Evolutionary conservation across 129 eudicot species (phyloP), one percentile per base, ranked within the genome.

Genomic region (Flaveria bidentis): DNA sequence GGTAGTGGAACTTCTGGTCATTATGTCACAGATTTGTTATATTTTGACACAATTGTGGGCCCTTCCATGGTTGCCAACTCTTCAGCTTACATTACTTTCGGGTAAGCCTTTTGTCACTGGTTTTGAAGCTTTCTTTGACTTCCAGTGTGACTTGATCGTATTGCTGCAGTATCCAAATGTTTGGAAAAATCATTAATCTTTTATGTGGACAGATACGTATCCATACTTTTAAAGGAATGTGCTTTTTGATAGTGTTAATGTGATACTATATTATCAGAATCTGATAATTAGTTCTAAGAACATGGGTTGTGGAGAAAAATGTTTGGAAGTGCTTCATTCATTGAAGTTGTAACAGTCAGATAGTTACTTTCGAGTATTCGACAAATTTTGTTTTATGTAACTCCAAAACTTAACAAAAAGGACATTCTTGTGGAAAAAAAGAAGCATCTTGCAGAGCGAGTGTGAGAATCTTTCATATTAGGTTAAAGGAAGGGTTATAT

Each of bases 1-100:
- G 97, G 97, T 17, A 95, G 99, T 80, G 96, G 96, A 64, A 95
- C 99, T 49, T 69, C 96, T 3, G 99, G 99, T 68, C 79, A 72
- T 80, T 95, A 95, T 78, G 84, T 95, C 2, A 81, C 94, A 14
- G 99, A 95, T 78, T 55, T 95, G 86, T 74, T 95, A 67, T 86
- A 87, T 77, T 95, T 95, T 64, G 94, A 91, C 75, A 84, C 90
- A 25, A 78, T 95, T 71, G 74, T 91, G 46, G 92, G 92, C 30
- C 73, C 88, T 47, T 89, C 99, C 9, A 62, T 83, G 82, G 80
- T 85, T 71, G 96, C 88, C 57, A 95, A 95, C 84, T 89, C 99
- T 75, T 95, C 99, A 0, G 92, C 99, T 73, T 74, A 90, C 67
- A 78, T 95, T 61, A 87, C 93, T 11, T 95, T 95, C 33, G 99